phyloP scores from a whole-genome alignment of 495 filamentous ascomycete genomes.

The Terfezia claveryi region DNA sequence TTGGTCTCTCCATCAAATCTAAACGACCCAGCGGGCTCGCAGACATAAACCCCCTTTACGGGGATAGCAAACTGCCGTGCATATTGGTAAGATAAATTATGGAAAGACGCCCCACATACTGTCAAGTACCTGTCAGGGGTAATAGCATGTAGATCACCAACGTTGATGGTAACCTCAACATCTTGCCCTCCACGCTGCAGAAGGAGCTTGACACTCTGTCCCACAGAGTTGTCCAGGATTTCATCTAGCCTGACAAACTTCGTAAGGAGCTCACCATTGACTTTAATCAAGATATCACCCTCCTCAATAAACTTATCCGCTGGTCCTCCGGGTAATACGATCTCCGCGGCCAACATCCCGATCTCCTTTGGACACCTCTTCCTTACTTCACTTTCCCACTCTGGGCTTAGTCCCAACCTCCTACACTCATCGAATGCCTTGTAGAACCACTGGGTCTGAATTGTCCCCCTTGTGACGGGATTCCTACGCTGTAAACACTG shows the following conservation, averaged over 20 bases:
- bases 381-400: conserved; percentile 68
- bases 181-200: conserved; percentile 78
- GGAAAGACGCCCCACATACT: conserved; percentile 81
- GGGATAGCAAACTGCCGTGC: conserved; percentile 83
- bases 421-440: conserved; percentile 97
- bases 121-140: conserved; percentile 90
- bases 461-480: conserved; percentile 70
- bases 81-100: conserved; percentile 89
- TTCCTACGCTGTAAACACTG: conserved; percentile 56
- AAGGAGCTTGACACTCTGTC: conserved; percentile 44
- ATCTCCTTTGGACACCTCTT: conserved; percentile 76
- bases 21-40: conserved; percentile 87
- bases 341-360: conserved; percentile 90
- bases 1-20: conserved; percentile 65
- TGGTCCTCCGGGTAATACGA: conserved; percentile 76
- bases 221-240: conserved; percentile 77
- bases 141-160: conserved; percentile 83
- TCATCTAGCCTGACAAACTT: conserved; percentile 87
- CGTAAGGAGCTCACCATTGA: conserved; percentile 84
- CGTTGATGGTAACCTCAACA: conserved; percentile 60
- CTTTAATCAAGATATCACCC: conserved; percentile 84
- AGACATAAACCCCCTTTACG: conserved; percentile 78
- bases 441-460: conserved; percentile 90
- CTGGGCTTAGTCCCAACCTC: conserved; percentile 57
- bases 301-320: conserved; percentile 69